These are phyloP conservation scores for Oropetium thomaeum DNA, from an alignment of 176 grass and related monocot genomes.

Conservation along the genomic window DNA sequence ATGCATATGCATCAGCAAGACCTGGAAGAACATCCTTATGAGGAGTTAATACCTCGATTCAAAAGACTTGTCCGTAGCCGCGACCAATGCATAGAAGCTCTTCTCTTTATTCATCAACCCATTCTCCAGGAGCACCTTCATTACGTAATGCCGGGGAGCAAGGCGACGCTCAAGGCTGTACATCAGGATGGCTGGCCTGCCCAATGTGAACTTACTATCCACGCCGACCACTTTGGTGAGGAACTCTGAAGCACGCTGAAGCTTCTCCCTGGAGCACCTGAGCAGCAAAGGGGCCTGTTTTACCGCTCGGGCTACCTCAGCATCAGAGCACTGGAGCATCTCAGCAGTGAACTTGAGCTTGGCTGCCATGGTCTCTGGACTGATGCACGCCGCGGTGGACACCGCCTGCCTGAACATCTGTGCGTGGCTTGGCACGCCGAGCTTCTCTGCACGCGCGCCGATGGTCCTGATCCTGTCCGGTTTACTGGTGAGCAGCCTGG, in stretches of 20 bases:
- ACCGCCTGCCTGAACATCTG: constrained; percentile 45
- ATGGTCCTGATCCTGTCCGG: not conserved
- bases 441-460: constrained; percentile 22
- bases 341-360: constrained; percentile 44
- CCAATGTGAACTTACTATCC: constrained; percentile 8
- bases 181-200: constrained; percentile 5
- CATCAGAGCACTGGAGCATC: constrained; percentile 35
- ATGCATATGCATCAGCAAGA: constrained; percentile 36
- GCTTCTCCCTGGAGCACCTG: constrained; percentile 10
- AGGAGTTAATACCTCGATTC: constrained; percentile 28
- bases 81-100: constrained; percentile 23
- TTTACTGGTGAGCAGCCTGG: constrained; percentile 40
- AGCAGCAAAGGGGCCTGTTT: constrained; percentile 26
- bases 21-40: constrained; percentile 41
- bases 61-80: not conserved
- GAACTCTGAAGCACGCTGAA: constrained; percentile 37
- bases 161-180: constrained; percentile 44
- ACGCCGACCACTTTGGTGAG: constrained; percentile 36
- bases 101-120: constrained; percentile 10
- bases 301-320: constrained; percentile 26
- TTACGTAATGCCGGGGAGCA: constrained; percentile 41
- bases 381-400: not conserved
- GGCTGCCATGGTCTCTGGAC: constrained; percentile 20
- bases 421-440: constrained; percentile 35
- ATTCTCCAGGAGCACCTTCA: constrained; percentile 40